Base-by-base conservation (phyloP, 352 stramenopile species). In the Phytopythium vexans region DNA sequence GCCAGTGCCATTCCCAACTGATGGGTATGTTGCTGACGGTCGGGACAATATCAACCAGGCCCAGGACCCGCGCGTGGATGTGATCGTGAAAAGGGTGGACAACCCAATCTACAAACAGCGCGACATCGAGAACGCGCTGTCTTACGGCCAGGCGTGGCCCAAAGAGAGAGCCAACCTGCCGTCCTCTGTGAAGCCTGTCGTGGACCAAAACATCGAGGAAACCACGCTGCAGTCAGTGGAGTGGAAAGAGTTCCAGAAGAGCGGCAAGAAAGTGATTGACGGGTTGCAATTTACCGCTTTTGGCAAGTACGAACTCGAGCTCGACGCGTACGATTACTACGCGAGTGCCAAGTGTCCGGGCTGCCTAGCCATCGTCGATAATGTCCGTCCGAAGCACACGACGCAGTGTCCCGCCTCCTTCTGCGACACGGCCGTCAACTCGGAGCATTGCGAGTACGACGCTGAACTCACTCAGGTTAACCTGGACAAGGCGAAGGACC, bases 11-110 rank as follows among this genome's bases (percentile, higher is more conserved):
- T 84, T 88, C 56, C 73, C 77, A 27, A 75, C 44, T 0, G 71
- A 83, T 49, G 83, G 82, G 52, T 87, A 82, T 63, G 71, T 77
- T 12, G 60, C 71, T n/a, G n/a, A n/a, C n/a, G n/a, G n/a, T n/a
- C n/a, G n/a, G n/a, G n/a, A n/a, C n/a, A n/a, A n/a, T n/a, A n/a
- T n/a, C 38, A 71, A 21, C 1, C 34, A 61, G 1, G 48, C 41
- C 12, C 40, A 56, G 8, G 33, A 66, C 8, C 52, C 63, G 45
- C 60, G 54, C 10, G 60, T 70, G n/a, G 56, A 57, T 8, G 4
- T 72, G 8, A 56, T 33, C 8, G 55, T 46, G 14, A 34, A 14
- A 1, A 37, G 41, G 45, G 10, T 51, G 15, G 32, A 35, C 11
- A n/a, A 51, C 16, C 45, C 33, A 31, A 34, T 51, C 5, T 51